Percentiles rank a stretch among this genome's conserved stretches.
Conservation (phyloP, 371 early-diverging fungal species). For the Lichtheimia ornata region DNA sequence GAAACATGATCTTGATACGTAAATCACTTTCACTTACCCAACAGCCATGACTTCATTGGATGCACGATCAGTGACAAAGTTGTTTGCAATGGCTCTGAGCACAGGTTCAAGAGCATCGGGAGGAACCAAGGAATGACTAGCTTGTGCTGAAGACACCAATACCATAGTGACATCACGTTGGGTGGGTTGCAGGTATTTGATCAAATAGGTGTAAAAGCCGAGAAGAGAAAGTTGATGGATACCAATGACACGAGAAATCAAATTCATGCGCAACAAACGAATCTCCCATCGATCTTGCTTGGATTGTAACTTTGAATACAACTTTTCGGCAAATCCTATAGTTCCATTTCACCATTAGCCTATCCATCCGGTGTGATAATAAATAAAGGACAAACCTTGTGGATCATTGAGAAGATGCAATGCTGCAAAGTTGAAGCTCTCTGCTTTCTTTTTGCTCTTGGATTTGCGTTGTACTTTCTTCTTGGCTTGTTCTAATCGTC, state of each 20-base stretch:
- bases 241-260: slow-evolving; percentile 92
- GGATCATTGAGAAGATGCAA: slow-evolving; percentile 94
- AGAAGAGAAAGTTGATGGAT: slow-evolving; percentile 90
- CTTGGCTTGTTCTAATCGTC: slow-evolving; percentile 72
- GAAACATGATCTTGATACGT: neutral
- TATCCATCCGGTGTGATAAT: neutral
- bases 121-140: slow-evolving; percentile 89
- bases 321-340: slow-evolving; percentile 83
- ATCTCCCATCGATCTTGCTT: slow-evolving; percentile 86
- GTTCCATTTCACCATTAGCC: neutral
- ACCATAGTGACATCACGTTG: slow-evolving; percentile 92
- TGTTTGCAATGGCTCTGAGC: slow-evolving; percentile 88
- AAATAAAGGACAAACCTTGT: slow-evolving; percentile 59
- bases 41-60: slow-evolving; percentile 93
- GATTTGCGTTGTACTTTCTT: slow-evolving; percentile 68
- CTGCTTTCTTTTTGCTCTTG: slow-evolving; percentile 66
- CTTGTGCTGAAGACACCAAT: slow-evolving; percentile 90
- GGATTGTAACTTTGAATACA: slow-evolving; percentile 71
- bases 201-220: slow-evolving; percentile 84
- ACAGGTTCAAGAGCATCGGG: slow-evolving; percentile 88
- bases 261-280: slow-evolving; percentile 86
- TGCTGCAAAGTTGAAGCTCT: slow-evolving; percentile 88
- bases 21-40: slow-evolving; percentile 43
- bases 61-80: slow-evolving; percentile 91
- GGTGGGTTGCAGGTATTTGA: slow-evolving; percentile 91